These are phyloP conservation scores for Aristolochia fimbriata DNA, from an alignment of 164 flowering plant species.

Conservation along the genomic window DNA sequence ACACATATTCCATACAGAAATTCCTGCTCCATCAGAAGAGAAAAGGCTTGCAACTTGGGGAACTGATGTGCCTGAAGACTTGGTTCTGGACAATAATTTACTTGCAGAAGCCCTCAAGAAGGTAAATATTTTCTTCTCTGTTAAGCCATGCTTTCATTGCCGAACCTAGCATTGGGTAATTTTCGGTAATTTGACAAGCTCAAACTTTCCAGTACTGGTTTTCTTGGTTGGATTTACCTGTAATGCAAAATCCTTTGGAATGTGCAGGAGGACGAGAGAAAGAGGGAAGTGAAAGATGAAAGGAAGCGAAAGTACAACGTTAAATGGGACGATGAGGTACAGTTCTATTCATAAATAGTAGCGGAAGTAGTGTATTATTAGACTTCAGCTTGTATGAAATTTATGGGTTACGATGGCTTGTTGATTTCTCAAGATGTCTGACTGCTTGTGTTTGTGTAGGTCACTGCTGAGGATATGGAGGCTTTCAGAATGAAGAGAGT, in stretches of 20 bases:
- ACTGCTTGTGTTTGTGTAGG: slow-evolving; percentile 21
- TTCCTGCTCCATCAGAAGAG: slow-evolving; percentile 40
- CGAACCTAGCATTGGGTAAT: too few relatives aligned
- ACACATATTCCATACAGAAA: slow-evolving; percentile 26
- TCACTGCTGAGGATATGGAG: slow-evolving; percentile 82
- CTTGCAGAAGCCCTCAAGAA: slow-evolving; percentile 68
- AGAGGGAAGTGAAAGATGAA: slow-evolving; percentile 74
- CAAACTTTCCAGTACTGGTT: neutral
- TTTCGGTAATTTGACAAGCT: too few relatives aligned
- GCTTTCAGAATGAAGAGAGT: slow-evolving; percentile 66
- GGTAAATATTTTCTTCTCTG: slow-evolving; percentile 25
- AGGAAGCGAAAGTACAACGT: slow-evolving; percentile 84
- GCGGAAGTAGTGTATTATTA: too few relatives aligned
- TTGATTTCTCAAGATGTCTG: too few relatives aligned
- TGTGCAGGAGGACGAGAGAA: slow-evolving; percentile 73
- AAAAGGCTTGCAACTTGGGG: slow-evolving; percentile 84
- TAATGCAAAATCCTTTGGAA: neutral
- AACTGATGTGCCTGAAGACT: slow-evolving; percentile 72
- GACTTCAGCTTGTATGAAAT: too few relatives aligned
- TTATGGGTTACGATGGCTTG: too few relatives aligned
- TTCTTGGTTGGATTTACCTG: neutral
- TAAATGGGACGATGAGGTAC: slow-evolving; percentile 69
- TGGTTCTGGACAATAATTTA: slow-evolving; percentile 57
- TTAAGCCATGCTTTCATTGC: too few relatives aligned
- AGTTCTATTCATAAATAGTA: neutral